Base-by-base conservation (phyloP, 805 yeast genomes). In the Lachancea kluyveri region DNA sequence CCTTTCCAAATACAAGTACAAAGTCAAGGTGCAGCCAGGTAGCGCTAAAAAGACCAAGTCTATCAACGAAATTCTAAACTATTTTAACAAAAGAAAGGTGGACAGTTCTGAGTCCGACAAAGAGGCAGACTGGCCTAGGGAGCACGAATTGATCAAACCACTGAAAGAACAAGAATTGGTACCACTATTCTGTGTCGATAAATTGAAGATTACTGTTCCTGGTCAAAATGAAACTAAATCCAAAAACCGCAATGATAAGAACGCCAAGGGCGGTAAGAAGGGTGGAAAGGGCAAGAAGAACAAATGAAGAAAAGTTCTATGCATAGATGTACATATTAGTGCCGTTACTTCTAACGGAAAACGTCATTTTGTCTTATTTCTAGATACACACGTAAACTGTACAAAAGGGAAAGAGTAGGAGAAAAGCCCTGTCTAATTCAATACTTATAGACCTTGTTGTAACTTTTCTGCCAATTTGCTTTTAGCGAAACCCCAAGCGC, bases 21-120 rank as follows among this genome's bases (percentile, higher is more conserved):
- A 86, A 53, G 79, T 84, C 21, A 90, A 90, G 54, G 59, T 90
- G 18, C 83, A 77, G 43, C 88, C 95, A 1, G 79, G 79, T 1
- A 65, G 70, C 17, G 77, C 78, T 17, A 92, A 92, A 54, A 88
- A 90, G 52, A 95, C 96, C 2, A 92, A 92, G 51, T 78, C 92
- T 2, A 64, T 85, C 21, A 68, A 69, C 35, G 96, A 87, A 38
- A 67, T 79, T 1, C 47, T 85, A 38, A 67, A 73, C 33, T 70
- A 68, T 45, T 75, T 88, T 50, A 58, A 62, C 31, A 64, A 60
- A 14, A 62, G 72, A 43, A 71, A 72, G 37, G 50, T 68, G n/a
- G 75, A 70, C 39, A 27, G 47, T 4, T 38, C 56, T 6, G 74
- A 67, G 33, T 35, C 50, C 7, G 74, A 70, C 29, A 57, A 66